Evolutionary conservation across 163 green algal species (phyloP).

Genomic region (Coccomyxa subellipsoidea): DNA sequence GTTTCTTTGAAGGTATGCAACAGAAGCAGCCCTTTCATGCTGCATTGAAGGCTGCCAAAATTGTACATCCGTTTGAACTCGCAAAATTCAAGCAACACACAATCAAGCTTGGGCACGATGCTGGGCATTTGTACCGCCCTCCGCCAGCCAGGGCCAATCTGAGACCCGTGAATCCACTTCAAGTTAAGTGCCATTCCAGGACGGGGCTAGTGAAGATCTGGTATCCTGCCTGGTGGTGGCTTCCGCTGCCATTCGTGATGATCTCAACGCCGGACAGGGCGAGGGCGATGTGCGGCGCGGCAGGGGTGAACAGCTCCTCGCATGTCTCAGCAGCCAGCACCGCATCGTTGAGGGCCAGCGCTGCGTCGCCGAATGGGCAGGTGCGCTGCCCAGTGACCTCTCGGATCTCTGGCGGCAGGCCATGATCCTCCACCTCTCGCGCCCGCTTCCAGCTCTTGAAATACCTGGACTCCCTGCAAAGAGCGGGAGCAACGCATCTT

Average conservation of each 20-base stretch:
- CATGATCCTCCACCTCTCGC: slow-evolving; percentile 61
- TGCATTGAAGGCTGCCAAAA: too few species aligned
- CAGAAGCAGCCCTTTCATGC: too few species aligned
- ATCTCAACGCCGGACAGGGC: slow-evolving; percentile 83
- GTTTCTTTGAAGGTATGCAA: too few species aligned
- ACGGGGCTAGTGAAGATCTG: too few species aligned
- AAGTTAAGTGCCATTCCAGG: too few species aligned
- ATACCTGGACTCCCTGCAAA: slow-evolving; percentile 65
- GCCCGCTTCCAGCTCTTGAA: slow-evolving; percentile 85
- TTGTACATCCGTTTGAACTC: too few species aligned
- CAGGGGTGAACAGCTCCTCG: slow-evolving; percentile 97
- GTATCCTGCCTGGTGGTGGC: slow-evolving; percentile 82
- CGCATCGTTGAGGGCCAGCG: slow-evolving; percentile 52
- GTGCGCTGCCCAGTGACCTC: slow-evolving; percentile 49
- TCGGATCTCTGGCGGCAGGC: slow-evolving; percentile 62
- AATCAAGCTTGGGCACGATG: too few species aligned
- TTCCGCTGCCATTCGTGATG: slow-evolving; percentile 91
- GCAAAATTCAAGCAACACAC: too few species aligned
- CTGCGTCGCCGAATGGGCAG: slow-evolving; percentile 73
- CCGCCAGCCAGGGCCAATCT: too few species aligned
- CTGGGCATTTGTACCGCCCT: too few species aligned
- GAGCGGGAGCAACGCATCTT: too few species aligned
- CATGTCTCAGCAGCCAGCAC: slow-evolving; percentile 81
- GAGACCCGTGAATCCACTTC: too few species aligned
- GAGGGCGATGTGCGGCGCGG: slow-evolving; percentile 52